Base-by-base conservation (phyloP, 2,329 filamentous ascomycete genomes). In the Orbilia oligospora region DNA sequence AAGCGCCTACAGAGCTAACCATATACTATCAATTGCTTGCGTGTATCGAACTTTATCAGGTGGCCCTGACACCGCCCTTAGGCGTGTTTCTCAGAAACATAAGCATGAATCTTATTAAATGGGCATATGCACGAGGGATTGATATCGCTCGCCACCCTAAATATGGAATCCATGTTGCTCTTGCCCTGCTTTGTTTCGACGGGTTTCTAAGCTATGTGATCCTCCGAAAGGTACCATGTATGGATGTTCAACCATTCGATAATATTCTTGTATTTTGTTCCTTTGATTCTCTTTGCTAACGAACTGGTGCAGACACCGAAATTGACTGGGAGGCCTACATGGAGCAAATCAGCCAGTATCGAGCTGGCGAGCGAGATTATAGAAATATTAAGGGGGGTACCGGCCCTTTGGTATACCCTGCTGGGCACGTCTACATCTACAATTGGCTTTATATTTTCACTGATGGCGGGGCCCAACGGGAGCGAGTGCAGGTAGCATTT, bases 301-400 rank as follows among this genome's bases (percentile, higher is more conserved):
- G 16, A 22, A 27, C 49, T 14, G n/a, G 22, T 24, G 51, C 81
- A 93, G 96, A 99, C 84, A 99, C 96, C 51, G 96, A 99, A 85
- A 99, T 99, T 83, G 96, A 99, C 85, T 99, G 95, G 95, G 89
- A 88, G 76, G 93, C 96, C 0, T 99, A 99, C 85, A 98, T 99
- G 94, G 89, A 97, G 84, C 96, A 99, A 83, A 88, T 98, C 53
- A 86, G 88, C 48, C 90, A 94, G 81, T 96, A 92, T 83, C 86
- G 94, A 55, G 87, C 89, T 18, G 96, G 96, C 83, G 94, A 98
- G 86, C 90, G 92, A 83, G 91, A 97, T 85, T 99, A 99, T 84
- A 90, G 89, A 78, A 88, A 90, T 73, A 94, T 99, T 83, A 89
- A 91, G 83, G 96, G 96, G 81, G 91, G 90, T 76, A 99, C 96